phyloP scores from a whole-genome alignment of 306 rosid genomes.

The Medicago ruthenica region DNA sequence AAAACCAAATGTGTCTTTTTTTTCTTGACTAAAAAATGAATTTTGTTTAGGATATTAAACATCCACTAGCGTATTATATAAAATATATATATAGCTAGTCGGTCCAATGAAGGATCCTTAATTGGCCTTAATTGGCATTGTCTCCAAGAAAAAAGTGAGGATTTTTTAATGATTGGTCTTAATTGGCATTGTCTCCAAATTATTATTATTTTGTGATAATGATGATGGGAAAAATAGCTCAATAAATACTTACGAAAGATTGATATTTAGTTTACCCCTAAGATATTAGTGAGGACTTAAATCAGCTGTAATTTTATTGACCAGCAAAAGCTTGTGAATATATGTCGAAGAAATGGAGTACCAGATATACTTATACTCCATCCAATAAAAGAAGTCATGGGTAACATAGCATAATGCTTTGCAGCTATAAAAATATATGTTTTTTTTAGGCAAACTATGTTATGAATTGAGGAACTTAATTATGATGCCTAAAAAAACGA shows the following conservation, averaged over 20 bases:
- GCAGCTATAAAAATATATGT: background rate
- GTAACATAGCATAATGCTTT: background rate
- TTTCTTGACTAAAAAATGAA: too few relatives aligned
- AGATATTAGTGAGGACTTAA: too few relatives aligned
- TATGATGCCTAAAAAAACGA: too few relatives aligned
- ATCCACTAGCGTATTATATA: background rate
- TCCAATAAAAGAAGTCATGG: background rate
- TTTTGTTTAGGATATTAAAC: too few relatives aligned
- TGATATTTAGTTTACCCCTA: background rate
- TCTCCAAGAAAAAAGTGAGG: too few relatives aligned
- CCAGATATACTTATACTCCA: background rate
- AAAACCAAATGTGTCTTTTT: background rate
- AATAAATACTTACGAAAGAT: background rate
- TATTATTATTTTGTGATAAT: background rate
- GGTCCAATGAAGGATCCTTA: slow-evolving; percentile 37
- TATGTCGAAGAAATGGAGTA: too few relatives aligned
- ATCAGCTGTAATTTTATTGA: too few relatives aligned
- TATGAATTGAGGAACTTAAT: too few relatives aligned
- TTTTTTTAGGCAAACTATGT: too few relatives aligned
- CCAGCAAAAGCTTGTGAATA: background rate
- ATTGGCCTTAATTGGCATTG: slow-evolving; percentile 40
- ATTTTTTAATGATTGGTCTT: too few relatives aligned
- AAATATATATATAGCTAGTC: slow-evolving; percentile 38
- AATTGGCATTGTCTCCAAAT: slow-evolving; percentile 39
- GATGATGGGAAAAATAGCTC: background rate